Percentiles rank a stretch among this genome's conserved stretches.
These are phyloP conservation scores for Mortierella sp. DNA, from an alignment of 371 early-diverging fungal genomes.

Conservation along the genomic window DNA sequence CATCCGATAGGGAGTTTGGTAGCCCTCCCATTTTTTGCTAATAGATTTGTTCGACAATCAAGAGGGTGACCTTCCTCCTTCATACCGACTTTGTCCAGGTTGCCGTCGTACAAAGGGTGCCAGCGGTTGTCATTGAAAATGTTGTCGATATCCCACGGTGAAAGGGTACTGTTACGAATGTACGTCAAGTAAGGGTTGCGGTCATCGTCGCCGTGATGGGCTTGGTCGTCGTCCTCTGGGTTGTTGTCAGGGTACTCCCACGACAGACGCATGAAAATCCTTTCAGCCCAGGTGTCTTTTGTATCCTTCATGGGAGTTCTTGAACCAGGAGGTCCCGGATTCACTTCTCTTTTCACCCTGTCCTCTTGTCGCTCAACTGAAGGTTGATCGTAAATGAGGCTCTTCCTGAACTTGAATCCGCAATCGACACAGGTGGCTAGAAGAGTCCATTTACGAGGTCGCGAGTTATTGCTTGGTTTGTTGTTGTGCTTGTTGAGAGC, in stretches of 20 bases:
- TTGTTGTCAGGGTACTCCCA: too few species aligned
- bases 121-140: conserved; percentile 33
- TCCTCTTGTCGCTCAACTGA: conserved; percentile 12
- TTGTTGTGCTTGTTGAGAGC: background rate
- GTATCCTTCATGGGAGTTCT: background rate
- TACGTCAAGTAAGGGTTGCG: background rate
- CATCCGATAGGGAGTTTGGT: conserved; percentile 39
- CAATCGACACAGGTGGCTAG: conserved; percentile 35
- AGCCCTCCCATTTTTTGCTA: background rate
- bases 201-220: background rate
- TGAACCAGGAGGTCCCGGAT: background rate
- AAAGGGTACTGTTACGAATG: background rate
- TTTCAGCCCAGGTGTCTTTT: background rate
- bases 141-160: conserved; percentile 4
- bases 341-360: background rate
- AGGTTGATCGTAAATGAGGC: conserved; percentile 13
- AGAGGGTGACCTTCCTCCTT: conserved; percentile 29
- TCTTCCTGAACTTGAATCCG: conserved; percentile 32
- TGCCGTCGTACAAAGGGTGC: conserved; percentile 19
- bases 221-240: background rate
- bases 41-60: background rate
- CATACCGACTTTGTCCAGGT: conserved; percentile 30
- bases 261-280: too few species aligned
- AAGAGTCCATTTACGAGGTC: conserved; percentile 8
- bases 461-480: background rate